These are phyloP conservation scores for Cotoneaster glaucophyllus DNA, from an alignment of 306 rosid species.

Conservation along the genomic window DNA sequence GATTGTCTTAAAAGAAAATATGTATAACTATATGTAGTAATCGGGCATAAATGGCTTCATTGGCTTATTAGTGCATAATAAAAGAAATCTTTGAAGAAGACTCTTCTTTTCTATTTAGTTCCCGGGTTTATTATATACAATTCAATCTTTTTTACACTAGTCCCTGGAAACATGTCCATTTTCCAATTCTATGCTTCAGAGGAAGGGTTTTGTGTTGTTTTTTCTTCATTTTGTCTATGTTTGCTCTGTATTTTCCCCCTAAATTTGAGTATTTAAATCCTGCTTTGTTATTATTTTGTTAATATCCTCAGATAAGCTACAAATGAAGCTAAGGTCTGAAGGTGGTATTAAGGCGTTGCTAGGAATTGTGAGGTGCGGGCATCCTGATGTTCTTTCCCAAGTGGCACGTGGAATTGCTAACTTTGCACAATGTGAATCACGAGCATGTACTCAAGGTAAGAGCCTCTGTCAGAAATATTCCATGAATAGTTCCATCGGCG, in stretches of 20 bases:
- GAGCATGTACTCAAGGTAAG: constrained; percentile 79
- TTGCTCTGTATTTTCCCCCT: background rate
- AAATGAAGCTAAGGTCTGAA: constrained; percentile 71
- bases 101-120: background rate
- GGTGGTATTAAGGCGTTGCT: constrained; percentile 90
- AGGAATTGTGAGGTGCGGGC: constrained; percentile 93
- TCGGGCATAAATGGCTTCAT: background rate
- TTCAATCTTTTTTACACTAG: background rate
- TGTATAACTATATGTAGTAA: background rate
- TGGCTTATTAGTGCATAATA: background rate
- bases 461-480: background rate
- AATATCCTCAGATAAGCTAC: constrained; percentile 53
- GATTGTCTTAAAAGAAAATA: background rate
- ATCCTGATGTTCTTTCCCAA: constrained; percentile 96
- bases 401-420: constrained; percentile 94
- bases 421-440: constrained; percentile 96
- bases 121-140: background rate
- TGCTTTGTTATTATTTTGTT: background rate
- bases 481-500: background rate
- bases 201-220: background rate
- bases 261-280: constrained; percentile 6
- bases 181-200: background rate
- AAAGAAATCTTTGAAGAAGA: background rate
- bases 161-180: background rate
- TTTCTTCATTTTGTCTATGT: background rate